Percentiles rank a stretch among this genome's conserved stretches.
phyloP scores from a whole-genome alignment of 306 rosid species.

The Vicia sativa region DNA sequence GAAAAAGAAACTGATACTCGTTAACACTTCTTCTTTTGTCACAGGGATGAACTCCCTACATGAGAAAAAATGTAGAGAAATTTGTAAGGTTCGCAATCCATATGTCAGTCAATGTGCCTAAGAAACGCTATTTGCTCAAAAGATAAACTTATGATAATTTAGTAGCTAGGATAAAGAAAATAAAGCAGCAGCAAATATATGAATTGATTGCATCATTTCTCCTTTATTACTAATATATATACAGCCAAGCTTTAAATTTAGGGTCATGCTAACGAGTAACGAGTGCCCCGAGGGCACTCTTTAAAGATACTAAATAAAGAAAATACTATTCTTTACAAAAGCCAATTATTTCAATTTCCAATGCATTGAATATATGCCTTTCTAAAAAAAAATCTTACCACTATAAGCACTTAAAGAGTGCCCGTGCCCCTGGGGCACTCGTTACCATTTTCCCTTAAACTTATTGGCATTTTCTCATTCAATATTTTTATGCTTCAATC shows the following conservation, averaged over 20 bases:
- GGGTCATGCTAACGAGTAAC: no score
- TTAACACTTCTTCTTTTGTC: slow-evolving; percentile 76
- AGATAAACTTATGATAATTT: slow-evolving; percentile 14
- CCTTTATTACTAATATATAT: slow-evolving; percentile 12
- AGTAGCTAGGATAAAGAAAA: slow-evolving; percentile 1
- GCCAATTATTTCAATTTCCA: no score
- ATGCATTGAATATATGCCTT: no score
- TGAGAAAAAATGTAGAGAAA: slow-evolving; percentile 24
- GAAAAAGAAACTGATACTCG: slow-evolving; percentile 77
- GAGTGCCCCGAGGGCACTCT: no score
- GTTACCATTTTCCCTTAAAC: no score
- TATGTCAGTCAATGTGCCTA: slow-evolving; percentile 10
- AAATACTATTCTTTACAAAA: no score
- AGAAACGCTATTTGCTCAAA: slow-evolving; percentile 28
- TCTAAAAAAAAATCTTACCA: no score
- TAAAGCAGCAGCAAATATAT: slow-evolving; percentile 13
- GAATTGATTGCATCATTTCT: slow-evolving; percentile 13
- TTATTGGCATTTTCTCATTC: no score
- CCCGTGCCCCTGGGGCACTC: no score
- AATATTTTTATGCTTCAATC: no score
- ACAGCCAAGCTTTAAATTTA: slow-evolving; percentile 1
- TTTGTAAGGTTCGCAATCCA: slow-evolving; percentile 19
- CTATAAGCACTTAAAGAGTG: no score
- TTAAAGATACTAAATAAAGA: no score
- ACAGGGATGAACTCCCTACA: slow-evolving; percentile 95